Conservation (phyloP, 2,329 filamentous ascomycete genomes). For the Paecilomyces fulvus region DNA sequence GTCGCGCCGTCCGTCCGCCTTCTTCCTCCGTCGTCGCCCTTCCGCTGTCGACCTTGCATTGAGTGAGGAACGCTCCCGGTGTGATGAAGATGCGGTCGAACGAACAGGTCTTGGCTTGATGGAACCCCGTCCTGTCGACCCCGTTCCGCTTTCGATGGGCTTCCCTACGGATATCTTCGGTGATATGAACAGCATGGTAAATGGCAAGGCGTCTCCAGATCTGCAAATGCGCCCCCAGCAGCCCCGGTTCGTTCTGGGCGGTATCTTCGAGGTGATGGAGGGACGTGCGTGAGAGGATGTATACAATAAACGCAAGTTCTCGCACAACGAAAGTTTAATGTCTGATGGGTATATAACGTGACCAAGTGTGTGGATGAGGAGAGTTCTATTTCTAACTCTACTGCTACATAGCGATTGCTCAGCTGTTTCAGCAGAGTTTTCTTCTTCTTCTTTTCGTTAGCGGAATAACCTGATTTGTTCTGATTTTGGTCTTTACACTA, state of each 20-base stretch:
- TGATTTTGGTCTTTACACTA: not conserved
- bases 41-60: conserved; percentile 37
- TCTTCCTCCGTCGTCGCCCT: conserved; percentile 32
- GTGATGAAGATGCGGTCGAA: conserved; percentile 30
- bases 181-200: conserved; percentile 3
- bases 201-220: conserved; percentile 3
- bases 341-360: not conserved
- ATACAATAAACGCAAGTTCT: not conserved
- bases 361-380: not conserved
- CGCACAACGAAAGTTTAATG: not conserved
- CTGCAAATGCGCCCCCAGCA: conserved; percentile 9
- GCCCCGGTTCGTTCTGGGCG: conserved; percentile 37
- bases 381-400: not conserved
- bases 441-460: not conserved
- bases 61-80: conserved; percentile 34
- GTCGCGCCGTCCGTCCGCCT: conserved; percentile 20
- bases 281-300: conserved; percentile 20
- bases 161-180: conserved; percentile 12
- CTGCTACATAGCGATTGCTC: not conserved
- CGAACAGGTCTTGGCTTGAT: conserved; percentile 34
- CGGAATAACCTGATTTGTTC: not conserved
- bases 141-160: conserved; percentile 17
- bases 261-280: conserved; percentile 42
- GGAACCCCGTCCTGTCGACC: conserved; percentile 37
- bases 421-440: not conserved